Evolutionary conservation across 257 asterid genomes (phyloP), one percentile per base, ranked within the genome.

Genomic region (Nemophila menziesii): DNA sequence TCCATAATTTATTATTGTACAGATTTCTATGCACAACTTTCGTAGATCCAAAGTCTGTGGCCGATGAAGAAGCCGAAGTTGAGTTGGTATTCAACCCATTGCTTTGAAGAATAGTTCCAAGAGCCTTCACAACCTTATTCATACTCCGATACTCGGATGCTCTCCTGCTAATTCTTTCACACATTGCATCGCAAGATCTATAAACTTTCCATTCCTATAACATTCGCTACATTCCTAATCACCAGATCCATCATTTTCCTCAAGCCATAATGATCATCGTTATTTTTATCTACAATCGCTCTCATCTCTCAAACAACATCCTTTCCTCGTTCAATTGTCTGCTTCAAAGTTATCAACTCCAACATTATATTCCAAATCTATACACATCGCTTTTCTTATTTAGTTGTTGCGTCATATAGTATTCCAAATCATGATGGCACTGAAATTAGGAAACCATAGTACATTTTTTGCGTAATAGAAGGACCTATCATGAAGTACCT

Each of bases 331-430:
- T 73, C 93, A 12, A 83, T 87, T 2, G 97, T 95, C 63, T 75
- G 85, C 62, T 63, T 87, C 0, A 89, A 79, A 0, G 95, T 71
- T 38, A 87, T 68, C 40, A 87, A 80, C 54, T 87, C 97, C 3
- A 87, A 93, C 95, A 87, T 83, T 52, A 87, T 89, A 87, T 95
- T 0, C 97, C 97, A 43, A 83, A 89, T 62, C 97, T 89, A 66
- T 83, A 89, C 0, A 89, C 92, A 21, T 89, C 95, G 43, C 97
- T 89, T 58, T 78, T 89, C 38, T 89, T 95, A 0, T 95, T 89
- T 46, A 83, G 36, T 48, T 89, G 90, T 54, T 89, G 93, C n/a
- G 90, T 83, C 95, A 83, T 75, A 56, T 89, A 89, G 74, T 89
- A 83, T 20, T 89, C 97, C 0, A 95, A 95, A 57, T 89, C 97